A percentile compares a stretch with the other conserved stretches of the same genome.
phyloP scores from a whole-genome alignment of 2,329 filamentous ascomycete species.

The Stagonosporopsis rhizophila region DNA sequence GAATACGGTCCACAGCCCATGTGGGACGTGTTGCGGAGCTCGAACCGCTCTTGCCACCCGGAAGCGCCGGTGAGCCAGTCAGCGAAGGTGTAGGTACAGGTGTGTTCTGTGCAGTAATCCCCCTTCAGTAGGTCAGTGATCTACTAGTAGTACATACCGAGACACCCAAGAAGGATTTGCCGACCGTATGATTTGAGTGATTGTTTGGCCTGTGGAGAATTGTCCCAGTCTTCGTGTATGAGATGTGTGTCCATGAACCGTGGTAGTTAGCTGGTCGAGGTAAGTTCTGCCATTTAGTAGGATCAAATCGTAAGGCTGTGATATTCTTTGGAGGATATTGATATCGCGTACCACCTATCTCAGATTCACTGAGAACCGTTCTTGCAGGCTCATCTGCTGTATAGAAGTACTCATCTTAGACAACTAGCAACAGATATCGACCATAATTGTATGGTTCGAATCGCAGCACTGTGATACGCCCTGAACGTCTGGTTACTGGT shows the following conservation, averaged over 20 bases:
- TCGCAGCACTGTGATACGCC: neutral
- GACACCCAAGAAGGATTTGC: neutral
- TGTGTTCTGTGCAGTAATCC: neutral
- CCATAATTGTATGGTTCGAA: neutral
- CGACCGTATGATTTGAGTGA: neutral
- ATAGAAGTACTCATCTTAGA: neutral
- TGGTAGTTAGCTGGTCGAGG: neutral
- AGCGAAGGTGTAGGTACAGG: conserved; percentile 14
- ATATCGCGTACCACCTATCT: neutral
- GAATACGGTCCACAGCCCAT: neutral
- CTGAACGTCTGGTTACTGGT: neutral
- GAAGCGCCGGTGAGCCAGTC: conserved; percentile 12
- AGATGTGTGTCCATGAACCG: conserved; percentile 5
- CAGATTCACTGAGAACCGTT: neutral
- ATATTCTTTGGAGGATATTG: neutral
- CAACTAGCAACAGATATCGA: neutral
- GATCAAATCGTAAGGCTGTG: neutral
- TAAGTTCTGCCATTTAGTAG: neutral
- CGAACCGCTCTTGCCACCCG: conserved; percentile 2
- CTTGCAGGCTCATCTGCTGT: neutral
- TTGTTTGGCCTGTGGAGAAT: neutral
- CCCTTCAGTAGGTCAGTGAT: neutral
- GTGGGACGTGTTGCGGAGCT: neutral
- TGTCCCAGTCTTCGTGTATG: neutral
- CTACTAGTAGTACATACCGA: conserved; percentile 19